Base-by-base conservation (phyloP, 345 rosid genomes). In the Linum usitatissimum region DNA sequence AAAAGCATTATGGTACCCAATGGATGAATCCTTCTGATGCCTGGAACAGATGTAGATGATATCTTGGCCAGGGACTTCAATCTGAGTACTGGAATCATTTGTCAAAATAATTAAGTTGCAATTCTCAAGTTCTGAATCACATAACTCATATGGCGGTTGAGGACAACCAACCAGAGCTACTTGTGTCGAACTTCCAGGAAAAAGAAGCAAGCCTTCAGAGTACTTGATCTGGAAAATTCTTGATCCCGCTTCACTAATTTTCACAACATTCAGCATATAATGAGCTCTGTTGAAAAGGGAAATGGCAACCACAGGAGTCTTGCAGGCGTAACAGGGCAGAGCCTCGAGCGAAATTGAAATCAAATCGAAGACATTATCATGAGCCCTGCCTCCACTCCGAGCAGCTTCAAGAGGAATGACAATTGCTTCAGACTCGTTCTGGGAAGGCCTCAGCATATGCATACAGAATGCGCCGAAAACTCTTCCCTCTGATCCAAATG, bases 401-500 rank as follows among this genome's bases (percentile, higher is more conserved):
- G 84, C 76, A 54, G 73, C 79, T 68, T 82, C 86, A 55, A 86
- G 65, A 54, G 93, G 93, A 67, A 82, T 61, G 73, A 82, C 67
- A 61, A 86, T 55, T 45, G 70, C 68, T 54, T 81, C 92, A 38
- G 78, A 56, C 53, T 61, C 57, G 30, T 79, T 79, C 49, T 67
- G 73, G 3, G 87, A 75, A 59, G 85, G 65, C 70, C 79, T 83
- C 28, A 70, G 57, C 63, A 86, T 62, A 66, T 79, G 79, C 73
- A 86, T 57, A 68, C 81, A 84, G 39, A 84, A 68, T 31, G 80
- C 75, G 63, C 90, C 94, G 42, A 68, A 51, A 55, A 80, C 60
- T 38, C 71, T 74, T 62, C 80, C 84, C 51, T 71, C 75, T 23
- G 83, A 74, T 60, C 77, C 80, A 39, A 70, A 59, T 40, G 82